phyloP scores from a whole-genome alignment of 805 yeast species.

The Zygosaccharomyces bailii region DNA sequence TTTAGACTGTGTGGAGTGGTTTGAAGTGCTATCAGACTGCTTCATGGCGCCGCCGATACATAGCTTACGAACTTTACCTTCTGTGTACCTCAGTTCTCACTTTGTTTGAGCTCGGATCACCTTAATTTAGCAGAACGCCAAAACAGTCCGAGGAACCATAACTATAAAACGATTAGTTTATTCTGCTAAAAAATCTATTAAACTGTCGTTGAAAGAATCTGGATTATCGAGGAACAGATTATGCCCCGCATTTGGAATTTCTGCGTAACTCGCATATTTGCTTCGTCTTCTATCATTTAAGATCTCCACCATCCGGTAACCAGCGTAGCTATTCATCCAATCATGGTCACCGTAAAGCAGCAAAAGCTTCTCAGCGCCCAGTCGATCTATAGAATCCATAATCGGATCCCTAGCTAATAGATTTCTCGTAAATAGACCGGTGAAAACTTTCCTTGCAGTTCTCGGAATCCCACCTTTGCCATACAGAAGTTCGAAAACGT shows the following conservation, averaged over 20 bases:
- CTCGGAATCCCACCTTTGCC: constrained; percentile 21
- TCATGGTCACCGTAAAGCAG: constrained; percentile 64
- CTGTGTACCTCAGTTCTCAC: too few relatives aligned
- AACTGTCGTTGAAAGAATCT: constrained; percentile 46
- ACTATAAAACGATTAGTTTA: not conserved
- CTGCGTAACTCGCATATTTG: constrained; percentile 18
- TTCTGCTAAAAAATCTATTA: constrained; percentile 35
- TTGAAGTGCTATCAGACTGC: not conserved
- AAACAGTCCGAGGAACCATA: not conserved
- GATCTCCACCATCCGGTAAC: constrained; percentile 30
- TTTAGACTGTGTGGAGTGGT: not conserved
- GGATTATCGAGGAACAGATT: constrained; percentile 72
- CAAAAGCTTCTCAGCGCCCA: constrained; percentile 40
- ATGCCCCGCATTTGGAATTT: constrained; percentile 58
- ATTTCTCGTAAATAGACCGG: constrained; percentile 29
- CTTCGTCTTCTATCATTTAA: constrained; percentile 13
- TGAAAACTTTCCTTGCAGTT: constrained; percentile 29
- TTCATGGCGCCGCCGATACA: not conserved
- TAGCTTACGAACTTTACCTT: too few relatives aligned
- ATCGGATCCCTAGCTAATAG: constrained; percentile 64
- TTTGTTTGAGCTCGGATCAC: not conserved
- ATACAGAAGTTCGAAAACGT: constrained; percentile 25
- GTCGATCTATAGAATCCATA: constrained; percentile 48
- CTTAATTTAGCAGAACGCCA: not conserved
- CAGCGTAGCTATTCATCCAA: constrained; percentile 66